Evolutionary conservation across 805 yeast species (phyloP), one percentile per base, ranked within the genome.

Genomic region (Candida gorgasii): DNA sequence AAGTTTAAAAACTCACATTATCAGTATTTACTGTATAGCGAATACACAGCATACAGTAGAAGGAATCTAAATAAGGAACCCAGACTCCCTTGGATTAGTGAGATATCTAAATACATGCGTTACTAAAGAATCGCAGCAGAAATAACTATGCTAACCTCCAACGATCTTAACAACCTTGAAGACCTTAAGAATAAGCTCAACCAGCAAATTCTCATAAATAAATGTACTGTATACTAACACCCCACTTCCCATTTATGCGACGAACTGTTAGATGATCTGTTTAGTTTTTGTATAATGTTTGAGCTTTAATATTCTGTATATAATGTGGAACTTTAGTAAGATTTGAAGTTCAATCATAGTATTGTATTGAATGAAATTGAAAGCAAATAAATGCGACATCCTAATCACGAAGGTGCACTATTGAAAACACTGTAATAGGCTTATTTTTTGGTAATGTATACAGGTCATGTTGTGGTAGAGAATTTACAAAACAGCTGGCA

Each of bases 181-280:
- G 24, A 22, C 24, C 24, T 22, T 22, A 22, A 22, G 24, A 22
- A 22, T 22, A 22, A 22, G 24, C 24, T 22, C 24, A 22, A 22
- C 24, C 24, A 22, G 24, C 24, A 22, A 22, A 22, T 22, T 22
- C 24, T 9, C 8, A 22, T 9, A 22, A 22, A 22, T 22, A 9
- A 22, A 22, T 22, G 24, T 22, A 22, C 24, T 22, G 24, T 22
- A 22, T 22, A 22, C 24, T 13, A 27, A 27, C 30, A 27, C 15
- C 14, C 30, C 30, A 27, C 30, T 27, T 27, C 12, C 30, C 30
- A 27, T 27, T 27, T n/a, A n/a, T n/a, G n/a, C n/a, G n/a, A n/a
- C n/a, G n/a, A n/a, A n/a, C n/a, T n/a, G n/a, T n/a, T n/a, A n/a
- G n/a, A n/a, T n/a, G n/a, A n/a, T n/a, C n/a, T n/a, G n/a, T n/a